Conservation (phyloP, 495 filamentous ascomycete genomes). For the Umbilicaria muhlenbergii region DNA sequence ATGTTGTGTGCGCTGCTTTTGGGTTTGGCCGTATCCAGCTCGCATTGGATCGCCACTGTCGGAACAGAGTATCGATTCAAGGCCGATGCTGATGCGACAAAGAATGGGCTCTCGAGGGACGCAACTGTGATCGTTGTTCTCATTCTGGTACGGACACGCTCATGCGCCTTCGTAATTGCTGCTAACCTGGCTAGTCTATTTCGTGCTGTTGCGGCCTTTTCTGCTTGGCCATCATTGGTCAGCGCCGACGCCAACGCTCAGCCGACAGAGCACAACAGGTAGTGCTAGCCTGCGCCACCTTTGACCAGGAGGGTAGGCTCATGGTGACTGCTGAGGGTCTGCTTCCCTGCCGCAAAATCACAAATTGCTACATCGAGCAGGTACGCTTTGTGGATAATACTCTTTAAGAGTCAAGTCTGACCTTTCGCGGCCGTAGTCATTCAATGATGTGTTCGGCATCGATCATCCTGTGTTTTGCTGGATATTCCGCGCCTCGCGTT, state of each 20-base stretch:
- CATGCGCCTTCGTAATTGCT: neutral
- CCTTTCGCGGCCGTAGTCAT: conserved; percentile 27
- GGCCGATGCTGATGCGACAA: conserved; percentile 14
- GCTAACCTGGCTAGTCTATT: conserved; percentile 27
- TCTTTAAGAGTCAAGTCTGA: too few relatives aligned
- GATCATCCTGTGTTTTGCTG: conserved; percentile 74
- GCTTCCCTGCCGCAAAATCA: conserved; percentile 71
- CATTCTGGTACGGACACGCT: conserved; percentile 38
- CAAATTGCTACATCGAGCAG: conserved; percentile 57
- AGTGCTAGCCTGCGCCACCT: conserved; percentile 59
- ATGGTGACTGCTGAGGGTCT: conserved; percentile 67
- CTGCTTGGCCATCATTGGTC: conserved; percentile 38
- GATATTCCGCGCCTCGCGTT: conserved; percentile 64
- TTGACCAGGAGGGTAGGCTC: conserved; percentile 57
- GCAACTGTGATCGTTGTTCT: conserved; percentile 45
- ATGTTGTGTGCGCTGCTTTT: conserved; percentile 47
- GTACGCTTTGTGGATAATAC: conserved; percentile 18
- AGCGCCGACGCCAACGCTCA: conserved; percentile 36
- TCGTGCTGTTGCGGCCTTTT: conserved; percentile 43
- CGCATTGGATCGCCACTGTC: conserved; percentile 73
- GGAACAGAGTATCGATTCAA: conserved; percentile 50
- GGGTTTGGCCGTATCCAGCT: conserved; percentile 60
- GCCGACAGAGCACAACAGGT: conserved; percentile 60
- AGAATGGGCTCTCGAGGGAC: conserved; percentile 30
- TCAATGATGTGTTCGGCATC: conserved; percentile 61